Evolutionary conservation across 805 yeast species (phyloP).

Genomic region (Kuraishia piskuri): DNA sequence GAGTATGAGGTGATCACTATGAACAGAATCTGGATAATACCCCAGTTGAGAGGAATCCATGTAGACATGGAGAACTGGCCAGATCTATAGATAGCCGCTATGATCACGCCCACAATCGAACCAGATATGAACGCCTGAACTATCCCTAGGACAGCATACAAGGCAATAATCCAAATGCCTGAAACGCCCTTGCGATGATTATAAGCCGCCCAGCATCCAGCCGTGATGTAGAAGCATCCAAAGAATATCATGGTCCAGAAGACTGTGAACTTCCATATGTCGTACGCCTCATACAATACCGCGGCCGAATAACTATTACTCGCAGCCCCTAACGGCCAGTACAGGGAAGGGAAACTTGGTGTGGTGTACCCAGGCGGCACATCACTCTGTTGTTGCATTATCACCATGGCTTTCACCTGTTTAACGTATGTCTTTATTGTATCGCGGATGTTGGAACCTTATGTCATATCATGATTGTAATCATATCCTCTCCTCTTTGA

Average conservation of each 20-base stretch:
- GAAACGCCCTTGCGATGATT: constrained; percentile 32
- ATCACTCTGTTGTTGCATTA: neutral
- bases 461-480: neutral
- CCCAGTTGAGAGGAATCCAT: constrained; percentile 91
- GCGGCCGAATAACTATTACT: constrained; percentile 32
- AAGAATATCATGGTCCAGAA: constrained; percentile 73
- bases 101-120: constrained; percentile 63
- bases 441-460: neutral
- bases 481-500: neutral
- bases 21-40: constrained; percentile 55
- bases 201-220: constrained; percentile 55
- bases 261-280: constrained; percentile 78
- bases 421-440: neutral
- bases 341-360: constrained; percentile 76
- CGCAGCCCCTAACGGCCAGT: constrained; percentile 49
- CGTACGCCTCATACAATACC: constrained; percentile 57
- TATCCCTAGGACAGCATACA: constrained; percentile 47
- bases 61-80: constrained; percentile 86
- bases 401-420: neutral
- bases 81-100: constrained; percentile 68
- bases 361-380: constrained; percentile 74
- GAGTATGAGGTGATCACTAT: constrained; percentile 63
- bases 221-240: constrained; percentile 49
- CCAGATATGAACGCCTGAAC: constrained; percentile 67
- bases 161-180: constrained; percentile 31